A percentile compares a stretch with the other conserved stretches of the same genome.
Conservation (phyloP, 805 yeast genomes). For the Danielozyma ontarioensis region DNA sequence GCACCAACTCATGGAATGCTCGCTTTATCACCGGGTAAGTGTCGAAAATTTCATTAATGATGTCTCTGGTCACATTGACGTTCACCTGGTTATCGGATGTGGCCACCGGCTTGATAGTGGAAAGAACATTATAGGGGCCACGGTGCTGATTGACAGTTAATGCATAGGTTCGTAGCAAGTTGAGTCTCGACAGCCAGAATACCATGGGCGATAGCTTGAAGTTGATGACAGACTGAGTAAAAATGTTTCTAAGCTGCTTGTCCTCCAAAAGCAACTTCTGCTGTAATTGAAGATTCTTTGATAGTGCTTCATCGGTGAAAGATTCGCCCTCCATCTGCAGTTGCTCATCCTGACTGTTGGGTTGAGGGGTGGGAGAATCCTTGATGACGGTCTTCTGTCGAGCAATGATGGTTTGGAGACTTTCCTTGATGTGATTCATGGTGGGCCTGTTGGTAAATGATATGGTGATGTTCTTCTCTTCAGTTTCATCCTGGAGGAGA, state of each 20-base stretch:
- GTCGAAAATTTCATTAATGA: conserved; percentile 80
- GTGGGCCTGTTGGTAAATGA: conserved; percentile 67
- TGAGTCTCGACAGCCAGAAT: conserved; percentile 82
- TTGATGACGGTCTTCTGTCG: conserved; percentile 53
- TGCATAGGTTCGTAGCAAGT: conserved; percentile 79
- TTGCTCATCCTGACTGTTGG: conserved; percentile 5
- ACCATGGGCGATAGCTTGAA: conserved; percentile 72
- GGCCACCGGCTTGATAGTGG: conserved; percentile 92
- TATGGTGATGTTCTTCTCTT: conserved; percentile 35
- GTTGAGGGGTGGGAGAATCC: conserved; percentile 22
- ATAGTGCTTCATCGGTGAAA: conserved; percentile 41
- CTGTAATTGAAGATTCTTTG: conserved; percentile 72
- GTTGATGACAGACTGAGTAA: conserved; percentile 83
- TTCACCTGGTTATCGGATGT: conserved; percentile 90
- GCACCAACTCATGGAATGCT: conserved; percentile 89
- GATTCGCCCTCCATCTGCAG: conserved; percentile 14
- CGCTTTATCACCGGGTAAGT: conserved; percentile 88
- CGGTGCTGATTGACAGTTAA: conserved; percentile 76
- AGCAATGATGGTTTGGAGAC: conserved; percentile 64
- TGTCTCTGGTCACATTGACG: conserved; percentile 87
- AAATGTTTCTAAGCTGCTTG: conserved; percentile 62
- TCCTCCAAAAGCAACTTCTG: conserved; percentile 71
- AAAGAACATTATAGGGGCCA: conserved; percentile 90
- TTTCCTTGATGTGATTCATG: conserved; percentile 68
- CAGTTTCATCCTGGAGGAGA: conserved; percentile 29